Evolutionary conservation across 2,329 filamentous ascomycete genomes (phyloP), one percentile per base, ranked within the genome.

Genomic region (Cryphonectria radicalis): DNA sequence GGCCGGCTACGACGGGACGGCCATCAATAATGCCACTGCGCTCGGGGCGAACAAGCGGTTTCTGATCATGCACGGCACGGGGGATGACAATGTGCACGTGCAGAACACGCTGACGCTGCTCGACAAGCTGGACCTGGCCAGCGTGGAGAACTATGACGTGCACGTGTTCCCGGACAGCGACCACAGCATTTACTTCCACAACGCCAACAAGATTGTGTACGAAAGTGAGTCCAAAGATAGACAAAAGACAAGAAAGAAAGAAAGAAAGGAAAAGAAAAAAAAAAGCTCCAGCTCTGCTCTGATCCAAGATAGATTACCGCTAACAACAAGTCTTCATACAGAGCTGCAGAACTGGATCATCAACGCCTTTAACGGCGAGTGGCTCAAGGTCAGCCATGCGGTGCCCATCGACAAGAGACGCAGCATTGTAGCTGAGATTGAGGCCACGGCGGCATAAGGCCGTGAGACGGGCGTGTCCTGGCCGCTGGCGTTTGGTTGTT

Each of bases 331-430:
- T 74, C 40, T 40, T 40, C 6, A 22, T 11, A 50, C 73, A 94
- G 92, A 94, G 82, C 81, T 97, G 43, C 90, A 87, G 71, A 95
- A 93, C 79, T 99, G 95, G 95, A 89, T 99, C 69, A 88, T 98
- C 79, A 98, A 98, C 79, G 96, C 96, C 1, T 99, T 99, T 80
- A 98, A 98, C 76, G 96, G 96, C 67, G 94, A 98, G 80, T 98
- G 95, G 94, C 84, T 95, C 72, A 89, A 88, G 79, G 79, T 89
- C 19, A 77, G 79, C 14, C 74, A 87, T 67, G 83, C 88, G 1
- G 85, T 85, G 75, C 88, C 88, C 2, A 81, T 80, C 11, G 75
- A 74, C 17, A 74, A 71, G 57, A 68, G 67, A 59, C 7, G 57
- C 57, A 46, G 57, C 57, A 46, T 67, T 19, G n/a, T 28, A n/a